Base-by-base conservation (phyloP, 2,329 filamentous ascomycete genomes). In the Colletotrichum spaethianum region DNA sequence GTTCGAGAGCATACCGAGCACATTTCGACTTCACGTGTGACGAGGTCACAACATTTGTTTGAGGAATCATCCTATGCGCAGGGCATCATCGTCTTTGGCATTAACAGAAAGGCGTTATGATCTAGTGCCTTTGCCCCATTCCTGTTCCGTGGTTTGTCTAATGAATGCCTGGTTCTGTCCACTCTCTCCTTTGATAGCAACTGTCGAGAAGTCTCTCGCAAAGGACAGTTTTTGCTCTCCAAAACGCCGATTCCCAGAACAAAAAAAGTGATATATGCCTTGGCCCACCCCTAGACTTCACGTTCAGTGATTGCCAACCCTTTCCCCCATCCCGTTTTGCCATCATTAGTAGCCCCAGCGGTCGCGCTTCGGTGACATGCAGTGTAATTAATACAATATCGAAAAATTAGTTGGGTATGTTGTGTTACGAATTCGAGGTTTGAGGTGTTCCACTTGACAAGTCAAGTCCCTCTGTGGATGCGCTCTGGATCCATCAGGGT, bases 301-400 rank as follows among this genome's bases (percentile, higher is more conserved):
- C 26, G 11, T 26, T 38, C 38, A 26, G 42, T 57, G 31, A n/a
- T 28, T n/a, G 18, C 36, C 20, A 28, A 14, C n/a, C 56, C 36
- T 38, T 31, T 31, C 50, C 48, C 33, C 31, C 57, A 26, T 48
- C 65, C 36, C 16, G 40, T 55, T 56, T 38, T 36, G 44, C 52
- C 65, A 53, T 72, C 70, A 64, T 72, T 64, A 64, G 20, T 36
- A 70, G 65, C 59, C 53, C 38, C 59, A 26, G 53, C 65, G 42
- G 64, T 40, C 4, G 18, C 36, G 65, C 53, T 46, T 44, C 20
- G 38, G 61, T 52, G 46, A 40, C 44, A 40, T 60, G 20, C 28
- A 20, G 65, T 46, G 11, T 70, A 55, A 63, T 69, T 72, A 72
- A 72, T 72, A 69, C 70, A 72, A 14, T 63, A 55, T 72, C 23